Evolutionary conservation across 257 asterid species (phyloP).

Genomic region (Rauvolfia tetraphylla): DNA sequence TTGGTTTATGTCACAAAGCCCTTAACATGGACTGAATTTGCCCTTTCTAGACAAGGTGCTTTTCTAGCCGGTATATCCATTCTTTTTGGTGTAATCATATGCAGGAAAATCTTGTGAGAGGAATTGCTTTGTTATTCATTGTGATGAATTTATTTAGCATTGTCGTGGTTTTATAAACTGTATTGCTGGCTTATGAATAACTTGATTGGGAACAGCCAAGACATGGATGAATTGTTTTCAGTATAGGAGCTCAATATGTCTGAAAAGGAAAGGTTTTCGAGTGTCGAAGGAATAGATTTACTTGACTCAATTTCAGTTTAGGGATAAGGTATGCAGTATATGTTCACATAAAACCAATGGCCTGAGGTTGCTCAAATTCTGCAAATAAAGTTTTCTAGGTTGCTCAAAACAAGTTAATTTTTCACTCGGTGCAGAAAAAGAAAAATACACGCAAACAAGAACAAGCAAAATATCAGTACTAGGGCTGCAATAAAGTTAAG

Average conservation of each 20-base stretch:
- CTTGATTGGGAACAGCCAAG: neutral
- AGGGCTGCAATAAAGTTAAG: too few relatives aligned
- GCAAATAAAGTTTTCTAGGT: too few relatives aligned
- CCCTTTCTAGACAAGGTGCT: constrained; percentile 75
- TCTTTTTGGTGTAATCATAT: constrained; percentile 49
- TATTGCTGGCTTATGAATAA: neutral
- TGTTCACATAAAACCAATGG: too few relatives aligned
- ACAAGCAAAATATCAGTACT: too few relatives aligned
- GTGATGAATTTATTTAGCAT: neutral
- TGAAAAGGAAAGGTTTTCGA: neutral
- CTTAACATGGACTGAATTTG: constrained; percentile 78
- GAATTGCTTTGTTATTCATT: constrained; percentile 5
- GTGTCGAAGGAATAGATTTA: neutral
- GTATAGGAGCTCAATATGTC: neutral
- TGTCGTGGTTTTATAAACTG: neutral
- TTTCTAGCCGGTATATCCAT: constrained; percentile 47
- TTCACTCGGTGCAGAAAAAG: too few relatives aligned
- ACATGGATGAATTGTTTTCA: neutral
- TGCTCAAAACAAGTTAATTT: too few relatives aligned
- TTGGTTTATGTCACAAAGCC: constrained; percentile 54
- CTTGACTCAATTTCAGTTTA: too few relatives aligned
- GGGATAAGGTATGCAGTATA: too few relatives aligned
- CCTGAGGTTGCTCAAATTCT: too few relatives aligned
- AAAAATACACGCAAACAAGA: too few relatives aligned
- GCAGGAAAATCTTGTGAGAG: constrained; percentile 42